A percentile compares a stretch with the other conserved stretches of the same genome.
These are phyloP conservation scores for Pelagomonas calceolata DNA, from an alignment of 108 stramenopile species.

Conservation along the genomic window DNA sequence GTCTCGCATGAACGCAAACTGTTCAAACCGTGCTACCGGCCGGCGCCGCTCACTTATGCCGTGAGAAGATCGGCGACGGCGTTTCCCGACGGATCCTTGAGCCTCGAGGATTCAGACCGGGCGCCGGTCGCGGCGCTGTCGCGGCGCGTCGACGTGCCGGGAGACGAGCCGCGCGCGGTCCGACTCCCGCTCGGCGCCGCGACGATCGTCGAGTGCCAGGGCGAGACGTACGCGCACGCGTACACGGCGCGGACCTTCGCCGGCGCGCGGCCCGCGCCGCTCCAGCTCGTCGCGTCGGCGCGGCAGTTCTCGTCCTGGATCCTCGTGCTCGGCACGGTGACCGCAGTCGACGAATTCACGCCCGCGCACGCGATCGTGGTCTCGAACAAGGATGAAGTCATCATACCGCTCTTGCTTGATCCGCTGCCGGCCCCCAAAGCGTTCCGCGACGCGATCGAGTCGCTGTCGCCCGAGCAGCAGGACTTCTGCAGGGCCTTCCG, in stretches of 20 bases:
- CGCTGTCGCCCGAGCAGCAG: slow-evolving; percentile 70
- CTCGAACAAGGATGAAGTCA: slow-evolving; percentile 72
- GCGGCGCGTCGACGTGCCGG: no score
- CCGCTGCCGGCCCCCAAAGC: slow-evolving; percentile 67
- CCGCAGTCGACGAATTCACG: slow-evolving; percentile 41
- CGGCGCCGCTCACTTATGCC: slow-evolving; percentile 56
- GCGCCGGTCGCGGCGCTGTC: background rate
- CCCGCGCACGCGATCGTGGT: slow-evolving; percentile 72
- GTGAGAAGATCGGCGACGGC: slow-evolving; percentile 43
- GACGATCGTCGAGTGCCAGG: slow-evolving; percentile 39
- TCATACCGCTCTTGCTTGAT: slow-evolving; percentile 61
- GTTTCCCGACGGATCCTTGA: slow-evolving; percentile 46
- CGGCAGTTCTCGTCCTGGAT: slow-evolving; percentile 66
- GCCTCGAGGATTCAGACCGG: slow-evolving; percentile 19
- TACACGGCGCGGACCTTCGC: slow-evolving; percentile 48
- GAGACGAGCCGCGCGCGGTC: background rate
- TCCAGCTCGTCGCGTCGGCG: slow-evolving; percentile 45
- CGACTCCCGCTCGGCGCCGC: slow-evolving; percentile 24
- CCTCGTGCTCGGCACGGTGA: slow-evolving; percentile 58
- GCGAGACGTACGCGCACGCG: slow-evolving; percentile 53
- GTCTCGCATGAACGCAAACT: slow-evolving; percentile 41
- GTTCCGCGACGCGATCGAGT: slow-evolving; percentile 69
- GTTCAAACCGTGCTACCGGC: slow-evolving; percentile 30
- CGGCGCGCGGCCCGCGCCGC: slow-evolving; percentile 1
- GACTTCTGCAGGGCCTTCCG: slow-evolving; percentile 62